Conservation (phyloP, 805 yeast genomes). For the Candida sphagnicola region DNA sequence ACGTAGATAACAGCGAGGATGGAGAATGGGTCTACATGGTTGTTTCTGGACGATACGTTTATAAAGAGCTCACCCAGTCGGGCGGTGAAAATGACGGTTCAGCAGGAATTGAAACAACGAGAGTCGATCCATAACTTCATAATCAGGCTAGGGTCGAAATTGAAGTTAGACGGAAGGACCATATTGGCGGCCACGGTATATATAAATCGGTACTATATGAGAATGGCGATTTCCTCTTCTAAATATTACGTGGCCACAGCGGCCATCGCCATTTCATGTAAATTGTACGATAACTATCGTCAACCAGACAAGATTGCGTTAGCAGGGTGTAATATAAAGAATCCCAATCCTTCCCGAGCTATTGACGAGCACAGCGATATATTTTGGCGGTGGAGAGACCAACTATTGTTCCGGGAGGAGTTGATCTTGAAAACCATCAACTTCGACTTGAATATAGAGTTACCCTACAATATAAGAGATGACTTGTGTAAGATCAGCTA, state of each 20-base stretch:
- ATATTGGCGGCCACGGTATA: constrained; percentile 41
- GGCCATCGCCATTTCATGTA: constrained; percentile 40
- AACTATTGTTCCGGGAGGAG: constrained; percentile 40
- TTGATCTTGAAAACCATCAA: constrained; percentile 33
- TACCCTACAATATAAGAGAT: constrained; percentile 35
- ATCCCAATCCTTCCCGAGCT: constrained; percentile 17
- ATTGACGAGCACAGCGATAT: constrained; percentile 37
- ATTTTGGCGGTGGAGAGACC: constrained; percentile 45
- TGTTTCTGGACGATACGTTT: constrained; percentile 32
- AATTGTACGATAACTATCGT: constrained; percentile 38
- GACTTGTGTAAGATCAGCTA: constrained; percentile 9
- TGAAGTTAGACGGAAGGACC: constrained; percentile 38
- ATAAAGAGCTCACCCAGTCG: constrained; percentile 30
- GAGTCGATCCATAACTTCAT: constrained; percentile 38
- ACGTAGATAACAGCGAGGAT: neutral
- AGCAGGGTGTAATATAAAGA: constrained; percentile 31
- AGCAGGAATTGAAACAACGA: constrained; percentile 35
- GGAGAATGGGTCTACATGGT: constrained; percentile 28
- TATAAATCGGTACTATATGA: constrained; percentile 36
- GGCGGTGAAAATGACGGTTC: constrained; percentile 20
- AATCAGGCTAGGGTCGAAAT: constrained; percentile 29
- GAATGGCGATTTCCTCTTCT: constrained; percentile 39
- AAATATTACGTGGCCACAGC: constrained; percentile 43
- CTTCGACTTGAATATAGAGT: constrained; percentile 35
- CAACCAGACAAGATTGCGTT: constrained; percentile 42